Percentiles rank a stretch among this genome's conserved stretches.
Evolutionary conservation across 2,329 filamentous ascomycete species (phyloP).

Genomic region (Pestalotiopsis sp.): DNA sequence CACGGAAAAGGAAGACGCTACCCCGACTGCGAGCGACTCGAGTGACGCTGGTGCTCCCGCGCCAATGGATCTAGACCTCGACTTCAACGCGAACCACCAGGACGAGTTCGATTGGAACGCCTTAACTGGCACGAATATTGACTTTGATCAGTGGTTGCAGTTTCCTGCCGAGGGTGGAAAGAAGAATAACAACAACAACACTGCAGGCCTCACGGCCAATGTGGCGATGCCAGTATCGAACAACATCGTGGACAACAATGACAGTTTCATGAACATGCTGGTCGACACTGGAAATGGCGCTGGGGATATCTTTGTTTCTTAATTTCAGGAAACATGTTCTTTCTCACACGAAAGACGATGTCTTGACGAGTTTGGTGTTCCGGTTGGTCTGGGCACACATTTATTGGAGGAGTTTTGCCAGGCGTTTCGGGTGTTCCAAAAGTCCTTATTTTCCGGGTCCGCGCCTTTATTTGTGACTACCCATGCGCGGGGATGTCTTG

Average conservation of each 20-base stretch:
- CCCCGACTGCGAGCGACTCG: slow-evolving; percentile 46
- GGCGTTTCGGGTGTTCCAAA: neutral
- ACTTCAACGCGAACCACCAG: slow-evolving; percentile 42
- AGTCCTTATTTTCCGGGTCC: neutral
- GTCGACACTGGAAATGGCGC: neutral
- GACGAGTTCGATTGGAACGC: slow-evolving; percentile 59
- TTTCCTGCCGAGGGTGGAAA: slow-evolving; percentile 55
- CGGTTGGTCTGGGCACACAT: neutral
- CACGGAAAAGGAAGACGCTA: slow-evolving; percentile 44
- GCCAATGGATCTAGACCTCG: slow-evolving; percentile 47
- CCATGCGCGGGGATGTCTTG: neutral
- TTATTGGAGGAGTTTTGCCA: neutral
- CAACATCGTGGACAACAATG: neutral
- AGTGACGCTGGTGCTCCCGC: slow-evolving; percentile 39
- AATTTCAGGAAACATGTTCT: neutral
- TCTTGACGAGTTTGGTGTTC: neutral
- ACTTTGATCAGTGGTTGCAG: slow-evolving; percentile 63
- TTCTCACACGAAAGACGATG: too few species aligned
- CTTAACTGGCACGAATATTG: slow-evolving; percentile 54
- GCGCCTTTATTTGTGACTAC: neutral
- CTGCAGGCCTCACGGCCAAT: neutral
- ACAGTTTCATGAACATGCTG: slow-evolving; percentile 12
- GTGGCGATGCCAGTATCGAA: neutral
- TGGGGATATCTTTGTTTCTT: slow-evolving; percentile 6
- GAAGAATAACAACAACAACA: neutral